Evolutionary conservation across 495 filamentous ascomycete genomes (phyloP), one percentile per base, ranked within the genome.

Genomic region (Cryomyces minteri): DNA sequence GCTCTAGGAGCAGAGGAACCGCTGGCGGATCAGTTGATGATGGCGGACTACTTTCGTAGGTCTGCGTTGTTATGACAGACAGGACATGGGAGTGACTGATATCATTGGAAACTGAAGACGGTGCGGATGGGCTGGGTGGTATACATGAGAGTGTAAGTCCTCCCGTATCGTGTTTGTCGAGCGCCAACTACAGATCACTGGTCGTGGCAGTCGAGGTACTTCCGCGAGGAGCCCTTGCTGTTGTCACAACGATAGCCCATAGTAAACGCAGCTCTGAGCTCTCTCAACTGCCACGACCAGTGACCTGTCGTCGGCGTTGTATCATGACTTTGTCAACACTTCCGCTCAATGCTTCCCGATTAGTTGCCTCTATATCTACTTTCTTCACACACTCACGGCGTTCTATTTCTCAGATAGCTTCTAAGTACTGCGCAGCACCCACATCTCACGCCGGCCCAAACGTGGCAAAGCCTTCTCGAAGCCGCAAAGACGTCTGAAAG

Each of bases 11-110:
- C 90, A 1, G 75, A 83, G 43, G 76, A 84, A 47, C 84, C 90
- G 1, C 64, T 99, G 7, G 85, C 84, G 49, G 84, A 86, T 44
- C 82, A 90, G 55, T 65, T 76, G 37, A 67, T 94, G 53, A 73
- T 85, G 67, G 84, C 81, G 6, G 90, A 96, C 61, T 82, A 86
- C 60, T 96, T 94, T 53, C 90, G 88, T 94, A 61, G 49, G 80
- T 69, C 6, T 48, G 34, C 25, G 6, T 32, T 12, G 11, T 43
- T 11, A 10, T 31, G 37, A 11, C 5, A 28, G n/a, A 30, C 0
- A 8, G 25, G 12, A 30, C 10, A 18, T 6, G 9, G 28, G 28
- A 36, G 31, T 51, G 29, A 54, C 5, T 44, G 44, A 31, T 29
- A 39, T 43, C 28, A 32, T 31, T 4, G 5, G 2, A 42, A 54